Evolutionary conservation across 1,284 basidiomycete species (phyloP).

Genomic region (Xerocomus amazonicus): DNA sequence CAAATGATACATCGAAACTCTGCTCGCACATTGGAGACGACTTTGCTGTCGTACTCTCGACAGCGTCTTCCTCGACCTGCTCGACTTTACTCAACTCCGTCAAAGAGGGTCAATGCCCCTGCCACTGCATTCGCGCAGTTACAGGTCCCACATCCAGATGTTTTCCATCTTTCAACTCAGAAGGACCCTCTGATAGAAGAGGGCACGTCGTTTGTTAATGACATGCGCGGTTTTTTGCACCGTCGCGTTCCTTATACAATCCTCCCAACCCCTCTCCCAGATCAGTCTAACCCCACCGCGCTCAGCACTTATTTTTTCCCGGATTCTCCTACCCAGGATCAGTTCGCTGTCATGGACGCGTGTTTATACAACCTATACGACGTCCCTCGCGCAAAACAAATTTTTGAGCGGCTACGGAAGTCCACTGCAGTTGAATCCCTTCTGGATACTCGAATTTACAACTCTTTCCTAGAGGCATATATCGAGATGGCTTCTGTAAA

Average conservation of each 20-base stretch:
- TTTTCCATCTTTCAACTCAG: constrained; percentile 36
- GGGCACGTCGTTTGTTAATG: constrained; percentile 22
- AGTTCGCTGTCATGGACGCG: constrained; percentile 72
- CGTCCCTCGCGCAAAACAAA: constrained; percentile 62
- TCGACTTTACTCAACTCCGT: constrained; percentile 60
- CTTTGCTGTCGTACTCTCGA: constrained; percentile 61
- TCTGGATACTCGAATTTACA: constrained; percentile 44
- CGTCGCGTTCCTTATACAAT: constrained; percentile 50
- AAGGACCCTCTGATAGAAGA: constrained; percentile 21
- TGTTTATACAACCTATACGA: constrained; percentile 73
- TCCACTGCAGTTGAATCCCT: constrained; percentile 30
- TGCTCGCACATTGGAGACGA: constrained; percentile 49
- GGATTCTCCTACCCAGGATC: constrained; percentile 62
- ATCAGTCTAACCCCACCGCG: constrained; percentile 34
- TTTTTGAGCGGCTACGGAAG: constrained; percentile 60
- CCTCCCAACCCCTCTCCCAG: constrained; percentile 60
- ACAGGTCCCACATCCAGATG: constrained; percentile 36
- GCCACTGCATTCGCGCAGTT: constrained; percentile 41
- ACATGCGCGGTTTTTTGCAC: constrained; percentile 48
- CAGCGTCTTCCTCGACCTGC: constrained; percentile 65
- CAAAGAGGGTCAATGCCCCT: constrained; percentile 48
- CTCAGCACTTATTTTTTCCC: constrained; percentile 58
- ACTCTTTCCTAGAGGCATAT: constrained; percentile 61
- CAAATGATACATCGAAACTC: constrained; percentile 46
- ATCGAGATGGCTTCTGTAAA: constrained; percentile 51